A percentile compares a stretch with the other conserved stretches of the same genome.
Evolutionary conservation across 805 yeast genomes (phyloP).

Genomic region (Spathaspora gorwiae): DNA sequence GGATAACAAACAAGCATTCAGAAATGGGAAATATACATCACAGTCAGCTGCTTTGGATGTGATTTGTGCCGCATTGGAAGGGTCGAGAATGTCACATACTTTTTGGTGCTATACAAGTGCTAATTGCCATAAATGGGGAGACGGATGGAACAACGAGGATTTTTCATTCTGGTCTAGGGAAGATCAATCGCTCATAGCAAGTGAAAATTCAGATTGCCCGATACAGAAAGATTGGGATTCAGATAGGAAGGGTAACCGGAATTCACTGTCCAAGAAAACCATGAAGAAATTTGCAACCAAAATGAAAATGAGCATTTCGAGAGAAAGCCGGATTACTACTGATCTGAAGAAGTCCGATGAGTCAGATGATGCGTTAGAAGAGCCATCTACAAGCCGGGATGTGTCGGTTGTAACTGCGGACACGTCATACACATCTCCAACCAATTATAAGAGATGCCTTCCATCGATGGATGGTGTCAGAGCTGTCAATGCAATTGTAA

Average conservation of each 20-base stretch:
- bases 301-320: background rate
- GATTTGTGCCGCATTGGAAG: conserved; percentile 71
- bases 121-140: conserved; percentile 84
- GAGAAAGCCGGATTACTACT: background rate
- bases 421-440: conserved; percentile 4
- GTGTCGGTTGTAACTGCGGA: conserved; percentile 4
- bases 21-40: conserved; percentile 58
- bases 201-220: background rate
- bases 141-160: conserved; percentile 90
- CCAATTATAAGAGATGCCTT: conserved; percentile 29
- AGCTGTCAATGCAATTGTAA: conserved; percentile 65
- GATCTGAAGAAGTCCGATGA: background rate
- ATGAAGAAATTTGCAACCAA: background rate
- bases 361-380: conserved; percentile 9
- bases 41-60: conserved; percentile 88
- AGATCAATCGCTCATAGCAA: conserved; percentile 25
- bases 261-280: background rate
- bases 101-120: conserved; percentile 79
- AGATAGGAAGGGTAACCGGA: background rate
- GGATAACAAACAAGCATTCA: conserved; percentile 74
- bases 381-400: conserved; percentile 17
- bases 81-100: conserved; percentile 64
- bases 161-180: conserved; percentile 80
- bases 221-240: background rate
- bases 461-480: conserved; percentile 61